Evolutionary conservation across 129 eudicot species (phyloP), one percentile per base, ranked within the genome.

Genomic region (Helichrysum umbraculigerum): DNA sequence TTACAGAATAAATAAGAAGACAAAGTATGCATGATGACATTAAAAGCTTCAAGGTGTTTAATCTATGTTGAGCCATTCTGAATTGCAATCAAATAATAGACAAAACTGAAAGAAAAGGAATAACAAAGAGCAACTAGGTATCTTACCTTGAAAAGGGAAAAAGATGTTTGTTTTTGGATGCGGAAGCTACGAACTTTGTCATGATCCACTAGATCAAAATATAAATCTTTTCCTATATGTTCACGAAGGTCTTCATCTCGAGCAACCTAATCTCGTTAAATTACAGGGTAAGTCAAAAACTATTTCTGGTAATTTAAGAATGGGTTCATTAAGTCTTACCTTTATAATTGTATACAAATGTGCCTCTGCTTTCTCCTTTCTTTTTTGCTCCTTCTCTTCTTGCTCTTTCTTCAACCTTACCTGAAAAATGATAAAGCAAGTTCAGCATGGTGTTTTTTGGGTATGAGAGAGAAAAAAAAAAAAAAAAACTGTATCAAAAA

Each of bases 141-240:
- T 52, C 33, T 72, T 75, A 91, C 97, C 96, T 91, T 91, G 79
- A 91, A 91, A 77, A 65, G 72, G 70, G 57, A 71, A 68, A 91
- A 91, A 34, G 92, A 57, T 83, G 74, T 71, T 71, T 91, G 92
- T 77, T 85, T 89, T 77, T 91, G 96, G 64, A 91, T 85, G 56
- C 97, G 92, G 37, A 91, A 91, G 73, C 78, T 73, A 54, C 80
- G 88, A 66, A 91, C 97, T 87, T 85, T 91, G 76, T 89, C 97
- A 89, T 88, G 92, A 73, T 91, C 96, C 12, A 91, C 97, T 33
- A 91, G 90, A 80, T 91, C 97, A 91, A 91, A 91, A 71, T 83
- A 83, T 44, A 87, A 83, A 56, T 87, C 92, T 78, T 73, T 89
- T 33, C 97, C 97, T 50, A 91, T 91, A 78, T 91, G 97, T 61